Evolutionary conservation across 106 monocot species (phyloP), one percentile per base, ranked within the genome.

Genomic region (Iris macrosiphon): DNA sequence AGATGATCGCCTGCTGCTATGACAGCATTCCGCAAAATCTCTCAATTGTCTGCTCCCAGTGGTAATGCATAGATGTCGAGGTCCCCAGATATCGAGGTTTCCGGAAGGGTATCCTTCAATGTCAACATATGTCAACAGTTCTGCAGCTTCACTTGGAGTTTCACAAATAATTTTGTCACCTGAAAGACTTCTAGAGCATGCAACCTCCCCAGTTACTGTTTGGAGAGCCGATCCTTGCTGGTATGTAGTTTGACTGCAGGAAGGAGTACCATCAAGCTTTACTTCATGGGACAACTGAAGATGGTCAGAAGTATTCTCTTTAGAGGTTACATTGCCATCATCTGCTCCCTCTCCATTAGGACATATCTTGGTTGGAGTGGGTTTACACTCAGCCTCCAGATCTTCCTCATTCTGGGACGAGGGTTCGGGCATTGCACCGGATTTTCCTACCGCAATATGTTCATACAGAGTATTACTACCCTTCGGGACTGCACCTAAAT

Each of bases 11-110:
- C 20, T 5, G 4, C 46, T 48, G 29, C 10, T 14, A 28, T 23
- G 42, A 27, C 32, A 62, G 42, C 30, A 30, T 28, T 52, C 68
- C 16, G 59, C 26, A 52, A 75, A 30, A 20, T 79, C 55, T 55
- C 45, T 72, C 28, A 74, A 55, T 59, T 66, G 46, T 52, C 61
- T 74, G 30, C 61, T 66, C 4, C 70, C 66, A 20, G 78, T 78
- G 18, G 83, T 85, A 57, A 79, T 65, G 45, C 84, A 85, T 7
- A 76, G 25, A 45, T 60, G 84, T 13, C 68, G 60, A 21, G 59
- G 64, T 13, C 21, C 52, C 63, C 71, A 75, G 40, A 41, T 52
- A 27, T 54, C 68, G 32, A 52, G 32, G 20, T 30, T 72, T 45
- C 57, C 75, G 45, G 56, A 23, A 48, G 51, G 19, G 52, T 40